A percentile compares a stretch with the other conserved stretches of the same genome.
Evolutionary conservation across 2,329 filamentous ascomycete genomes (phyloP).

Genomic region (Claviceps maximensis): DNA sequence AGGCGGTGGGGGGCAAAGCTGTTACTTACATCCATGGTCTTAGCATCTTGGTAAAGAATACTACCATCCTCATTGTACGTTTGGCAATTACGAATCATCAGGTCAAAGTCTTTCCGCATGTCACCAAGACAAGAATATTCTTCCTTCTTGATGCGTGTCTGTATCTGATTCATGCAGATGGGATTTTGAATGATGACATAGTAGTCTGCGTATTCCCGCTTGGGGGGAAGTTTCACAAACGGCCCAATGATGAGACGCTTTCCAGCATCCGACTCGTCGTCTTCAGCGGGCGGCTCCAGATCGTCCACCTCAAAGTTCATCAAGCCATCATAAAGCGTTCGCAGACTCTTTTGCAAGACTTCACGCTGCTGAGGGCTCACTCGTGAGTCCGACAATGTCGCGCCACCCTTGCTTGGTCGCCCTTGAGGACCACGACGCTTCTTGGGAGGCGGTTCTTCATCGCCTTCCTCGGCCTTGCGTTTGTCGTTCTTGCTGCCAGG

Average conservation of each 20-base stretch:
- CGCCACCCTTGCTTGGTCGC: conserved; percentile 46
- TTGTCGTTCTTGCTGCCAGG: conserved; percentile 63
- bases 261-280: conserved; percentile 43
- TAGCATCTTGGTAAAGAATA: conserved; percentile 82
- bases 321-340: conserved; percentile 62
- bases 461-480: conserved; percentile 72
- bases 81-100: conserved; percentile 81
- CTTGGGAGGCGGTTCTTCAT: conserved; percentile 65
- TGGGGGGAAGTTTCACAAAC: conserved; percentile 83
- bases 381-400: conserved; percentile 25
- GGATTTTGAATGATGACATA: conserved; percentile 85
- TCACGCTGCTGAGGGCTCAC: conserved; percentile 58
- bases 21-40: conserved; percentile 79
- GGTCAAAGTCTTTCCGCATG: conserved; percentile 67
- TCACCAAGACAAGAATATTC: conserved; percentile 75
- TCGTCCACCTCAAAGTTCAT: conserved; percentile 77
- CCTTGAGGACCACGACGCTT: conserved; percentile 62
- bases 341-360: conserved; percentile 67
- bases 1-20: too few species aligned
- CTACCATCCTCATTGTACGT: conserved; percentile 96
- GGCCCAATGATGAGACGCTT: conserved; percentile 82
- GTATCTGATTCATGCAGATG: conserved; percentile 92
- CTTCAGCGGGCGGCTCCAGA: conserved; percentile 40
- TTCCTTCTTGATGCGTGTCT: conserved; percentile 89
- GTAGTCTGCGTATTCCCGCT: conserved; percentile 85